Evolutionary conservation across 108 stramenopile genomes (phyloP).

Genomic region (Cylindrotheca closterium): DNA sequence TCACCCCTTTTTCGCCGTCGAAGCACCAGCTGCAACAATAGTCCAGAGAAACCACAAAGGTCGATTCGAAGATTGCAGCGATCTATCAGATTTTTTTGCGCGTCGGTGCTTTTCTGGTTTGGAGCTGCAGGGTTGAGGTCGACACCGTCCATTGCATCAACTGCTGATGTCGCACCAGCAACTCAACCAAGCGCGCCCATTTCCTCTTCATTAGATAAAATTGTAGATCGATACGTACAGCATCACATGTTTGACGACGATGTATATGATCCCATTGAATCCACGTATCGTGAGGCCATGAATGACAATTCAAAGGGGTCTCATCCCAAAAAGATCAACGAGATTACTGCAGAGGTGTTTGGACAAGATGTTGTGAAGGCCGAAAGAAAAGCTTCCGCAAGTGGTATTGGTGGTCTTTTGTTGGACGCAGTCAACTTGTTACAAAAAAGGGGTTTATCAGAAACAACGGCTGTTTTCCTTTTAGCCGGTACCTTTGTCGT

Average conservation of each 20-base stretch:
- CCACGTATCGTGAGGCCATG: slow-evolving; percentile 71
- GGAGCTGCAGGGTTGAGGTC: slow-evolving; percentile 18
- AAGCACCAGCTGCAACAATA: too few relatives aligned
- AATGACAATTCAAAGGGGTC: slow-evolving; percentile 35
- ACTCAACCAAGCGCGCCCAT: slow-evolving; percentile 11
- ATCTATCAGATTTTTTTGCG: slow-evolving; percentile 10
- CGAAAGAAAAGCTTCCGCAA: slow-evolving; percentile 8
- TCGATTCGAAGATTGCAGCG: slow-evolving; percentile 10
- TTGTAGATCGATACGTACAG: slow-evolving; percentile 70
- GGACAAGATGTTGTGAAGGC: slow-evolving; percentile 37
- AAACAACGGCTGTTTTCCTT: slow-evolving; percentile 38
- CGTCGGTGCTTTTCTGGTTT: slow-evolving; percentile 19
- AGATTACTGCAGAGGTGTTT: slow-evolving; percentile 34
- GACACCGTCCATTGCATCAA: slow-evolving; percentile 23
- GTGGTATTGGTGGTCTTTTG: slow-evolving; percentile 19
- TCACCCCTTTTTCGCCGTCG: too few relatives aligned
- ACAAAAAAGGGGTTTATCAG: slow-evolving; percentile 28
- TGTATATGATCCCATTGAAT: slow-evolving; percentile 74
- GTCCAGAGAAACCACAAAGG: neutral
- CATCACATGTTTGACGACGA: slow-evolving; percentile 83
- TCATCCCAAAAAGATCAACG: slow-evolving; percentile 36
- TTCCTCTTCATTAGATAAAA: slow-evolving; percentile 50
- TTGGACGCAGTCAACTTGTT: slow-evolving; percentile 17
- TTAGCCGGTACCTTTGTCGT: slow-evolving; percentile 28
- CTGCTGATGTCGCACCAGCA: slow-evolving; percentile 6